phyloP scores from a whole-genome alignment of 495 filamentous ascomycete genomes.

The Trichocladium uniseriatum region DNA sequence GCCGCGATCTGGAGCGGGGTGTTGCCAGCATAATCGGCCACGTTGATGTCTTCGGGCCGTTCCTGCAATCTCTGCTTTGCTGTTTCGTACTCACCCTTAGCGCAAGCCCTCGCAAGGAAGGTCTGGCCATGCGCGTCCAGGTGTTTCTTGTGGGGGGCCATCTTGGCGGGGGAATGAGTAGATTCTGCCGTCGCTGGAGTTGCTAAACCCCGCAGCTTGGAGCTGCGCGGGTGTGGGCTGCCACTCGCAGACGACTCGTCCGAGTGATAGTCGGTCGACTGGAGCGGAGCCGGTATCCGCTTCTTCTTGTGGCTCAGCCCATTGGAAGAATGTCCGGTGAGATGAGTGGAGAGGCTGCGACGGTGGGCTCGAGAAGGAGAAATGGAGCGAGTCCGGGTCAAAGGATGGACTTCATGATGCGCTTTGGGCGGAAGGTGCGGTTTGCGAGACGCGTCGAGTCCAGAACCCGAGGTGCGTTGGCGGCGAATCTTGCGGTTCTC shows the following conservation, averaged over 20 bases:
- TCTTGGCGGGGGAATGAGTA: constrained; percentile 55
- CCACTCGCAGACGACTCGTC: constrained; percentile 66
- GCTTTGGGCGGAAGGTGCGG: constrained; percentile 21
- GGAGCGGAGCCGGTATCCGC: constrained; percentile 47
- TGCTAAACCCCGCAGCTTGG: constrained; percentile 55
- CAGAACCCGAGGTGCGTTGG: constrained; percentile 38
- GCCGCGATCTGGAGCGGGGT: constrained; percentile 87
- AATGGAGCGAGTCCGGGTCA: constrained; percentile 48
- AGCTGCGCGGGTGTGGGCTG: constrained; percentile 58
- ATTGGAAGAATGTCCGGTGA: constrained; percentile 40
- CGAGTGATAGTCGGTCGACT: constrained; percentile 56
- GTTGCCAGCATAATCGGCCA: constrained; percentile 87
- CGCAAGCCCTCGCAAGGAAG: constrained; percentile 71
- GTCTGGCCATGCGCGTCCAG: constrained; percentile 81
- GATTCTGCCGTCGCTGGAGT: constrained; percentile 47
- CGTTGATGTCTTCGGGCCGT: constrained; percentile 75
- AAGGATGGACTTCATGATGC: constrained; percentile 29
- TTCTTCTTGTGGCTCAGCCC: constrained; percentile 48
- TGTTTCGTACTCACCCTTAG: constrained; percentile 61
- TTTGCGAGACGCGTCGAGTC: constrained; percentile 29
- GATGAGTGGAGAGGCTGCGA: constrained; percentile 57
- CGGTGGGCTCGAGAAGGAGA: constrained; percentile 54
- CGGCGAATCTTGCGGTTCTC: constrained; percentile 40
- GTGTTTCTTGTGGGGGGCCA: constrained; percentile 65
- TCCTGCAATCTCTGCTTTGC: constrained; percentile 61